Conservation (phyloP, 257 asterid species). For the Solanum piurae region DNA sequence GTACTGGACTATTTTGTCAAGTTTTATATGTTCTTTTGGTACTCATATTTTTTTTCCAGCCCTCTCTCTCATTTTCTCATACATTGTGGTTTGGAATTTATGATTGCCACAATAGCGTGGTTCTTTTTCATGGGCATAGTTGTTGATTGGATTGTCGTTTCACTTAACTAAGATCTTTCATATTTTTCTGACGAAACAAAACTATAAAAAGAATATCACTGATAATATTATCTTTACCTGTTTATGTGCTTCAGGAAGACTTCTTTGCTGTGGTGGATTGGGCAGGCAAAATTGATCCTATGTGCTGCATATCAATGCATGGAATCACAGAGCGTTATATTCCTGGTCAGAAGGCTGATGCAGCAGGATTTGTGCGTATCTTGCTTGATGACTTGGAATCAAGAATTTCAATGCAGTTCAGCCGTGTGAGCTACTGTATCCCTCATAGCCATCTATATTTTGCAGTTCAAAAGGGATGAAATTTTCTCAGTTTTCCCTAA, state of each 20-base stretch:
- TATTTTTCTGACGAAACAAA: neutral
- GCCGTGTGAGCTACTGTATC: slow-evolving; percentile 55
- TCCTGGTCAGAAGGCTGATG: slow-evolving; percentile 88
- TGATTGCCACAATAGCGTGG: neutral
- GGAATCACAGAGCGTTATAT: slow-evolving; percentile 89
- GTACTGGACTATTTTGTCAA: neutral
- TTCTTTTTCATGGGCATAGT: neutral
- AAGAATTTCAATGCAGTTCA: slow-evolving; percentile 64
- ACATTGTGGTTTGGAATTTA: neutral
- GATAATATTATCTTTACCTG: neutral
- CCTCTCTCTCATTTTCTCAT: neutral
- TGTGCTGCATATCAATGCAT: slow-evolving; percentile 95
- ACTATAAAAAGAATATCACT: neutral
- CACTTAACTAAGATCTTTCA: neutral
- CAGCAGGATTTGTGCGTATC: slow-evolving; percentile 81
- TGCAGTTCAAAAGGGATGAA: neutral
- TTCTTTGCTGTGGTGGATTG: slow-evolving; percentile 93
- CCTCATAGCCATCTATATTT: neutral
- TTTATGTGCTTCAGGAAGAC: slow-evolving; percentile 57
- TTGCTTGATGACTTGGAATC: slow-evolving; percentile 92
- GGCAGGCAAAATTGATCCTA: slow-evolving; percentile 95
- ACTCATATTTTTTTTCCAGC: neutral
- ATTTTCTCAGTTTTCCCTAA: slow-evolving; percentile 7
- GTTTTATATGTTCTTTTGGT: neutral
- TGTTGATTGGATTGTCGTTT: neutral